Percentiles rank a stretch among this genome's conserved stretches.
Conservation (phyloP, 495 filamentous ascomycete species). For the Symbiotaphrina buchneri region DNA sequence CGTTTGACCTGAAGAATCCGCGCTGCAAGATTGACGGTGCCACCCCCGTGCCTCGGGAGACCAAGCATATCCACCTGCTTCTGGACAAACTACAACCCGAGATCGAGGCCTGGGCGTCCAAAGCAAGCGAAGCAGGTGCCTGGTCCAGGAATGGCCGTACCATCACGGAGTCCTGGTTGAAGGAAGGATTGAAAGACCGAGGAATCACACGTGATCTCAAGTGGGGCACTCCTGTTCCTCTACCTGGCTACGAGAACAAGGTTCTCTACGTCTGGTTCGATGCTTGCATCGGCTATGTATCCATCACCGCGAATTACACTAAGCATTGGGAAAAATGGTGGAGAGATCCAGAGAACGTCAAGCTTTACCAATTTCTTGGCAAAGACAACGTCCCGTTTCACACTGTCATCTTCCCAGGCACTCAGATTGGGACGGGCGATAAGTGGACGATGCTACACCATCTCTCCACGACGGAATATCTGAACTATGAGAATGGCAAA, state of each 20-base stretch:
- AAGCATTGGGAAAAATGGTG: constrained; percentile 90
- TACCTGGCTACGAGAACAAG: constrained; percentile 47
- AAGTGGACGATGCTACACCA: constrained; percentile 84
- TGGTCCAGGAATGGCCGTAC: constrained; percentile 58
- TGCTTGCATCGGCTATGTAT: constrained; percentile 88
- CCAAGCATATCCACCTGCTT: constrained; percentile 8
- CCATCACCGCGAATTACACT: constrained; percentile 86
- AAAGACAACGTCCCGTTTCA: constrained; percentile 12
- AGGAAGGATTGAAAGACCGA: constrained; percentile 58
- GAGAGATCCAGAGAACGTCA: constrained; percentile 71
- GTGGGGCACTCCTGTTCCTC: constrained; percentile 62
- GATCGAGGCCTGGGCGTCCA: constrained; percentile 6
- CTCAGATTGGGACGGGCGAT: constrained; percentile 61
- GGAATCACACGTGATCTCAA: constrained; percentile 84
- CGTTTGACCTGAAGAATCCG: constrained; percentile 8
- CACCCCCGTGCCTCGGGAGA: constrained; percentile 6
- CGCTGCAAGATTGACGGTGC: constrained; percentile 10
- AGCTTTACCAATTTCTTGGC: constrained; percentile 44
- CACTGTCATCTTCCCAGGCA: constrained; percentile 69
- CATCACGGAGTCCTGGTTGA: constrained; percentile 45
- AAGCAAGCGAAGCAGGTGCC: constrained; percentile 27
- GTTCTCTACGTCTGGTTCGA: constrained; percentile 98
- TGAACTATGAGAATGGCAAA: constrained; percentile 90
- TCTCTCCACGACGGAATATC: constrained; percentile 78
- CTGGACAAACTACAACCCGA: constrained; percentile 9